Base-by-base conservation (phyloP, 2,329 filamentous ascomycete species). In the Pezicula neosporulosa region DNA sequence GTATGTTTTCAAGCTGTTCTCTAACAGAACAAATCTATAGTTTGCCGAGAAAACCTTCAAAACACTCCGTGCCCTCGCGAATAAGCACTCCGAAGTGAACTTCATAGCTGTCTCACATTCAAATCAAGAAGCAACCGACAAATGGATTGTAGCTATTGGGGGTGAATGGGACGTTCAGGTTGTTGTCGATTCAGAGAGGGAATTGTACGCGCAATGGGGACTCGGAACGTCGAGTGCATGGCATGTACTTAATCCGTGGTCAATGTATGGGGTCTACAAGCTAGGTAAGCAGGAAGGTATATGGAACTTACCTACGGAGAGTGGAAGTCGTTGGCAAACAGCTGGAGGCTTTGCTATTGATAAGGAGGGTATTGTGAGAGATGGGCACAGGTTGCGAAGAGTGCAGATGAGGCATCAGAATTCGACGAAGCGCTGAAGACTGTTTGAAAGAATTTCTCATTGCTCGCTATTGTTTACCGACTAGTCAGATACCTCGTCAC, bases 241-340 rank as follows among this genome's bases (percentile, higher is more conserved):
- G 77, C 83, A 89, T 61, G 77, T 86, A 6, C 66, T 87, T 15
- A 80, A 75, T 49, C 84, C 83, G 0, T 64, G 72, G 49, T 74
- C 77, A n/a, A 56, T 89, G 52, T 81, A 75, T 61, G 74, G 72
- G n/a, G 76, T 78, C 2, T 80, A 80, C 54, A 77, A 71, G 50
- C 69, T 89, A 24, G 82, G 78, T 12, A 78, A 74, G 55, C 70
- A 78, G 45, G 83, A 89, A 63, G 77, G 81, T 13, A 86, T 89
- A 56, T 85, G 80, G 77, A 85, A 85, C 63, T 69, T 80, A 21
- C 75, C 81, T 3, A 84, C 82, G 2, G 81, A 86, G 67, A 86
- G 80, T 62, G 86, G 86, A 37, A 82, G 70, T 56, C 69, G 83
- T 48, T 90, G 86, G 86, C 86, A 90, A 75, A 85, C 72, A 24